Conservation (phyloP, 2,329 filamentous ascomycete species). For the Calonectria multiphialidica region DNA sequence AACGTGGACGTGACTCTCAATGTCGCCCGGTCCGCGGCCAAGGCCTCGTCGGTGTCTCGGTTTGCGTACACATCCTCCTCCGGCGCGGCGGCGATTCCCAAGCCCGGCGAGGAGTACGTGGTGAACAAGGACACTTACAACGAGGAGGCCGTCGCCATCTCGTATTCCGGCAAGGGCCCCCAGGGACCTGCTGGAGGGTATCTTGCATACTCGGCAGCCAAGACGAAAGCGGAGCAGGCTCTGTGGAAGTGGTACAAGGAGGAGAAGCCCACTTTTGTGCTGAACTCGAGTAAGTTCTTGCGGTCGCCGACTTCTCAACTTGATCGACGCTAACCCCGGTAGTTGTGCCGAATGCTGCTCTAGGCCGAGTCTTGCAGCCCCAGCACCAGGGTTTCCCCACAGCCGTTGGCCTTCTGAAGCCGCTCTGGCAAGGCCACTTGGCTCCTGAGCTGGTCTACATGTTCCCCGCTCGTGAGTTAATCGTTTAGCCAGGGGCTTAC, state of each 20-base stretch:
- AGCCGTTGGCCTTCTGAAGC: slow-evolving; percentile 3
- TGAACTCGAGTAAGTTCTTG: slow-evolving; percentile 8
- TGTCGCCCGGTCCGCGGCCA: background rate
- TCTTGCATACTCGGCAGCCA: slow-evolving; percentile 7
- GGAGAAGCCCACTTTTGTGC: slow-evolving; percentile 12
- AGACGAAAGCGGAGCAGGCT: slow-evolving; percentile 21
- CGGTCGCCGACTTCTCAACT: background rate
- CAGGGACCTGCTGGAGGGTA: slow-evolving; percentile 7
- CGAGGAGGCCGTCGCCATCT: slow-evolving; percentile 10
- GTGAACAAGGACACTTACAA: slow-evolving; percentile 17
- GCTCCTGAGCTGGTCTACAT: background rate
- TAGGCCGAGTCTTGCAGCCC: slow-evolving; percentile 4
- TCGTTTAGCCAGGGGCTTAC: background rate
- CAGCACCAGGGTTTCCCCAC: slow-evolving; percentile 11
- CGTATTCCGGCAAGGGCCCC: slow-evolving; percentile 8
- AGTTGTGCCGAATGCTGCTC: slow-evolving; percentile 10
- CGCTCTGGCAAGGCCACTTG: slow-evolving; percentile 13
- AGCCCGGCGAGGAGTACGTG: slow-evolving; percentile 3
- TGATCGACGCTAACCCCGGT: background rate
- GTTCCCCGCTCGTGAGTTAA: slow-evolving; percentile 13
- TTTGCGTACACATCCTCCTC: slow-evolving; percentile 19
- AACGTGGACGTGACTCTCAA: slow-evolving; percentile 2
- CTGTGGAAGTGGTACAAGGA: slow-evolving; percentile 18
- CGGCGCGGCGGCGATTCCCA: background rate
- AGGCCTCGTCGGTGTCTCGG: background rate